A percentile compares a stretch with the other conserved stretches of the same genome.
These are phyloP conservation scores for Clavulina sp. DNA, from an alignment of 768 basidiomycete species.

Conservation along the genomic window DNA sequence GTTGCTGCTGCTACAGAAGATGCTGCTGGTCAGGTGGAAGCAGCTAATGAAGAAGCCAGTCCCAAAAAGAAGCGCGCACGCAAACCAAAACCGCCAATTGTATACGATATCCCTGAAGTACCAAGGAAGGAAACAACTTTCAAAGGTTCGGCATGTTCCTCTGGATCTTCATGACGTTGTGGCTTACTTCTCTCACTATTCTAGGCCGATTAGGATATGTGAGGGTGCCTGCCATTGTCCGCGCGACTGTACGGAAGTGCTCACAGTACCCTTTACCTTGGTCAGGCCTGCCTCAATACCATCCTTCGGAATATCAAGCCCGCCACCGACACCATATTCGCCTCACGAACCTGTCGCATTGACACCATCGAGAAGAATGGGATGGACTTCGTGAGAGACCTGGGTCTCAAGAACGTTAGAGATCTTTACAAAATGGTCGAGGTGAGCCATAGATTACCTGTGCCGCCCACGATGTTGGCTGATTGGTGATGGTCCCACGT, in stretches of 20 bases:
- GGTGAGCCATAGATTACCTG: constrained; percentile 10
- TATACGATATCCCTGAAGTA: constrained; percentile 55
- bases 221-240: constrained; percentile 11
- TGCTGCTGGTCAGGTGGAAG: neutral
- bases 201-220: constrained; percentile 27
- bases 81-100: constrained; percentile 14
- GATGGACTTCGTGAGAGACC: constrained; percentile 61
- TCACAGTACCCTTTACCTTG: constrained; percentile 17
- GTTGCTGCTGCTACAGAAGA: neutral
- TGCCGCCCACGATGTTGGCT: neutral
- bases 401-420: constrained; percentile 56
- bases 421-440: constrained; percentile 60
- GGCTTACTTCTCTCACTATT: constrained; percentile 20
- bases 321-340: constrained; percentile 45
- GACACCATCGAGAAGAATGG: constrained; percentile 68
- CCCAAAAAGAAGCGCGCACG: neutral
- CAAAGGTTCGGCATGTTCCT: constrained; percentile 18
- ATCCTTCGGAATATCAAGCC: constrained; percentile 58
- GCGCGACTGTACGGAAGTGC: constrained; percentile 8
- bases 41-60: neutral
- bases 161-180: neutral
- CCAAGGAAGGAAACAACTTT: constrained; percentile 50
- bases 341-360: constrained; percentile 43
- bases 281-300: constrained; percentile 77
- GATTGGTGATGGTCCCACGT: neutral